phyloP scores from a whole-genome alignment of 2,329 filamentous ascomycete genomes.

The Pezicula carpinea region DNA sequence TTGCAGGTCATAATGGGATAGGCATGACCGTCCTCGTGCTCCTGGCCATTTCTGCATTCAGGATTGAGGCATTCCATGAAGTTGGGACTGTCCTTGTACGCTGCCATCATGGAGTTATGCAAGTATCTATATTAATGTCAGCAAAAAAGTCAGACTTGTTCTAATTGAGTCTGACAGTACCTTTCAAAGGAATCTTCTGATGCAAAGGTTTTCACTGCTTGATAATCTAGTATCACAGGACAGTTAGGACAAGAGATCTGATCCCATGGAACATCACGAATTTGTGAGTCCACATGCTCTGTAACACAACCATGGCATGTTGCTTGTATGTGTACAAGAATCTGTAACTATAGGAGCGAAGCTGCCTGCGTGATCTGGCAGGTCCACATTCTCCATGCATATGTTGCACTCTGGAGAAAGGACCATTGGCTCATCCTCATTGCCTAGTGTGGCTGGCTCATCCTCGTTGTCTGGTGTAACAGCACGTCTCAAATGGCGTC shows the following conservation, averaged over 20 bases:
- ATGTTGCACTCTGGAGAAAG: not conserved
- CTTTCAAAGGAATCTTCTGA: constrained; percentile 37
- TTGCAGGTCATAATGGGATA: constrained; percentile 39
- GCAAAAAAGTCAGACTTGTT: not conserved
- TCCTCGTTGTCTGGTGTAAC: not conserved
- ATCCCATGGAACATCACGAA: constrained; percentile 31
- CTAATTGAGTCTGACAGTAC: constrained; percentile 24
- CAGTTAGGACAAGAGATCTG: constrained; percentile 51
- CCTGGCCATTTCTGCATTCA: constrained; percentile 46
- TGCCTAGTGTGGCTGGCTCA: not conserved
- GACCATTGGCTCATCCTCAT: not conserved
- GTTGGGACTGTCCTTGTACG: constrained; percentile 37
- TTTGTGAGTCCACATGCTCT: constrained; percentile 7
- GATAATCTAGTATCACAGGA: constrained; percentile 34
- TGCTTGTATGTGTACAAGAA: constrained; percentile 9
- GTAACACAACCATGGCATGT: constrained; percentile 11
- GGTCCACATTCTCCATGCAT: not conserved
- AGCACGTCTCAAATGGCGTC: not conserved
- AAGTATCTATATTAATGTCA: constrained; percentile 34
- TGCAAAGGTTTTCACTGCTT: constrained; percentile 41
- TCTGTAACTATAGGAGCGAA: not conserved
- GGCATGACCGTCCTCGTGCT: constrained; percentile 37
- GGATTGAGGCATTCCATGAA: constrained; percentile 49
- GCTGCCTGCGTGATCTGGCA: not conserved
- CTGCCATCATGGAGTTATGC: constrained; percentile 36